phyloP scores from a whole-genome alignment of 768 basidiomycete species.

The Rhizopogon vinicolor region DNA sequence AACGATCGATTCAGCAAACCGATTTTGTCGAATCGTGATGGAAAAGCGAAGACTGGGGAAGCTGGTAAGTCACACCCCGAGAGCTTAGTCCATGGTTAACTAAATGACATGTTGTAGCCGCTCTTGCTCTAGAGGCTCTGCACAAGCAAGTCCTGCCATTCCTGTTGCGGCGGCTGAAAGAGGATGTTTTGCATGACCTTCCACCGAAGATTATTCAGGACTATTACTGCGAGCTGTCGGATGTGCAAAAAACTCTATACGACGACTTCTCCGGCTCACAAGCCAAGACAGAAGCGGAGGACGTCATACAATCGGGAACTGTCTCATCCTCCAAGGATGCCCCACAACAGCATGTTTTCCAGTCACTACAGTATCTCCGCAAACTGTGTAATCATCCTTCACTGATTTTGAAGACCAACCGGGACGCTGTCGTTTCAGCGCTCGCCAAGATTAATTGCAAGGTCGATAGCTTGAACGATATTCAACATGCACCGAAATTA shows the following conservation, averaged over 20 bases:
- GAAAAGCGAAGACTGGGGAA: conserved; percentile 92
- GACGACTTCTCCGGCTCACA: conserved; percentile 88
- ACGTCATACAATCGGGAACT: conserved; percentile 44
- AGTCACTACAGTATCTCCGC: conserved; percentile 92
- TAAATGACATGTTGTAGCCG: conserved; percentile 49
- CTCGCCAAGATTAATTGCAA: conserved; percentile 52
- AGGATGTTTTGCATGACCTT: conserved; percentile 92
- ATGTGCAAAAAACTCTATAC: conserved; percentile 89
- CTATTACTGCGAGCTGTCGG: conserved; percentile 96
- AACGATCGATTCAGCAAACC: conserved; percentile 96
- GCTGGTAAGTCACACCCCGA: conserved; percentile 57
- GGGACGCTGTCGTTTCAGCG: conserved; percentile 51
- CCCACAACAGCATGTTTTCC: conserved; percentile 88
- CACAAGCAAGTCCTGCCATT: conserved; percentile 99
- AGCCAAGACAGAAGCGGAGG: conserved; percentile 59
- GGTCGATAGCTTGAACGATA: conserved; percentile 55
- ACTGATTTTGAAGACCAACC: conserved; percentile 76
- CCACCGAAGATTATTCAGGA: conserved; percentile 99
- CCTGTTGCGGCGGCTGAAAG: conserved; percentile 91
- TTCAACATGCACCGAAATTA: conserved; percentile 91
- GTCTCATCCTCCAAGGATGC: conserved; percentile 30
- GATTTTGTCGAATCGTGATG: conserved; percentile 90
- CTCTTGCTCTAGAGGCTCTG: conserved; percentile 88
- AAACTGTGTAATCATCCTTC: conserved; percentile 98
- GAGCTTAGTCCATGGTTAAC: conserved; percentile 1